Evolutionary conservation across 2,329 filamentous ascomycete genomes (phyloP).

Genomic region (Monosporascus sp.): DNA sequence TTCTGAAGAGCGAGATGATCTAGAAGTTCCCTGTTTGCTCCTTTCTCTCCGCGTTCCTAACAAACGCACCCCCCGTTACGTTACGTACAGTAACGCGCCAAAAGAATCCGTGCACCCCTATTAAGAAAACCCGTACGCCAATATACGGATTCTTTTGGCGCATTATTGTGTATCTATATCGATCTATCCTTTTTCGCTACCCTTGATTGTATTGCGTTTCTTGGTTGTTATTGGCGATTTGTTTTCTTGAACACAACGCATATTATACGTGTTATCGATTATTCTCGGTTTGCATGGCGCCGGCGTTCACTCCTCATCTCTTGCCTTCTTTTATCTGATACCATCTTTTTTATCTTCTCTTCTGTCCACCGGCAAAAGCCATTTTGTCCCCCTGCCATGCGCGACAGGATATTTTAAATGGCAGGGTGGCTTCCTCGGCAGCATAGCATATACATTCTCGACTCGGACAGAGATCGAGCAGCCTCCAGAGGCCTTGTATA

Average conservation of each 20-base stretch:
- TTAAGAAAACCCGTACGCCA: no score
- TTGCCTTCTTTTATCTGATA: slow-evolving; percentile 5
- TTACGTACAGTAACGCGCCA: no score
- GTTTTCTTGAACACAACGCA: background rate
- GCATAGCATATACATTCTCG: background rate
- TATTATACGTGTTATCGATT: background rate
- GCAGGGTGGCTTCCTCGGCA: background rate
- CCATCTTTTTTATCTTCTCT: slow-evolving; percentile 1
- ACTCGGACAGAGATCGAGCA: background rate
- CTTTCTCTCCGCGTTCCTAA: background rate
- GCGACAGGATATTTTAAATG: background rate
- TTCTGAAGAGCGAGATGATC: slow-evolving; percentile 53
- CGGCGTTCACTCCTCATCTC: slow-evolving; percentile 15
- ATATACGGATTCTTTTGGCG: no score
- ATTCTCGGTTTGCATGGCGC: slow-evolving; percentile 32
- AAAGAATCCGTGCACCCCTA: no score
- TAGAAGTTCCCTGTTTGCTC: slow-evolving; percentile 21
- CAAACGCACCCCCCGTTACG: no score
- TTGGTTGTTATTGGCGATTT: background rate
- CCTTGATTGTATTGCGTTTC: background rate
- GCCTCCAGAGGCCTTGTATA: background rate
- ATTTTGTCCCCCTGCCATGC: background rate
- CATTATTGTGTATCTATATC: no score
- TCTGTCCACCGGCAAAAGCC: slow-evolving; percentile 3
- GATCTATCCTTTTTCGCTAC: background rate